phyloP scores from a whole-genome alignment of 1,284 basidiomycete species.

The Fomitopsis pinicola region DNA sequence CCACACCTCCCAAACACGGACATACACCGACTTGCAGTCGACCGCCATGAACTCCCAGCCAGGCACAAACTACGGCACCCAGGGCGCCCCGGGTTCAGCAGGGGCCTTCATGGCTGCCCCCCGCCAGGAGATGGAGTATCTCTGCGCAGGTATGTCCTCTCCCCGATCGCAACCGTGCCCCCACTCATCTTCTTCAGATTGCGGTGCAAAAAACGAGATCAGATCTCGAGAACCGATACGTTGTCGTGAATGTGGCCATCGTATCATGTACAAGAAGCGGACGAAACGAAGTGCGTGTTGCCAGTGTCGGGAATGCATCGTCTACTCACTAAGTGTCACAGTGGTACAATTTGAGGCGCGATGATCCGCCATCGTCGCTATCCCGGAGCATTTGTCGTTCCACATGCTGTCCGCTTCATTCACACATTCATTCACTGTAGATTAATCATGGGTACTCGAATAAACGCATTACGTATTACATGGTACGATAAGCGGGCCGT shows the following conservation, averaged over 20 bases:
- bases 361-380: constrained; percentile 28
- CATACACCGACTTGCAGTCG: constrained; percentile 17
- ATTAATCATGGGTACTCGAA: constrained; percentile 7
- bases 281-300: constrained; percentile 86
- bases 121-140: constrained; percentile 80
- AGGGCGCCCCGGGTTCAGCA: constrained; percentile 7
- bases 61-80: constrained; percentile 16
- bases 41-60: constrained; percentile 45
- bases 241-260: constrained; percentile 95
- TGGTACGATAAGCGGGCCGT: not conserved
- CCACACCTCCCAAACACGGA: constrained; percentile 20
- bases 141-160: constrained; percentile 76
- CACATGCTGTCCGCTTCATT: constrained; percentile 5
- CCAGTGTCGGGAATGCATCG: not conserved
- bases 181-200: constrained; percentile 53
- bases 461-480: not conserved
- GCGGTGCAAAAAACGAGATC: constrained; percentile 91
- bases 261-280: constrained; percentile 99
- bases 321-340: constrained; percentile 23
- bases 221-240: constrained; percentile 93
- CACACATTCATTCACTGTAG: constrained; percentile 12
- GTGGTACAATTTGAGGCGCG: constrained; percentile 91
- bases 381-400: not conserved
- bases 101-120: constrained; percentile 32
- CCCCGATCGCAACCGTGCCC: not conserved